Base-by-base conservation (phyloP, 2,329 filamentous ascomycete species). In the Pseudogymnoascus sp. region DNA sequence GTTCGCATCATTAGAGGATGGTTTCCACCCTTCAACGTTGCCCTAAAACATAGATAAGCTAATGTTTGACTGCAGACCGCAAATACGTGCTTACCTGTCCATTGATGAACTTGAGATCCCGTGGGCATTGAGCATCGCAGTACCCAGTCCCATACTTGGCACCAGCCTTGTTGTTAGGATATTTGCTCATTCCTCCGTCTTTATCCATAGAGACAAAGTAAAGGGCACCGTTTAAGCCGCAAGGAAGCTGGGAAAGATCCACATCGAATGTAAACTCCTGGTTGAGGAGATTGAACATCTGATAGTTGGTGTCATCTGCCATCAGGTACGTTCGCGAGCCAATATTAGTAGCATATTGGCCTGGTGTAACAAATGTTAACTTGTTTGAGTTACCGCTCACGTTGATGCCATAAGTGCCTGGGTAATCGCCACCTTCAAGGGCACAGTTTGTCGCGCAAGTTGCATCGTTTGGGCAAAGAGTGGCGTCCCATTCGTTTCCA, bases 221-320 rank as follows among this genome's bases (percentile, higher is more conserved):
- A 53, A 90, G 77, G 53, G 87, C 87, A 63, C 87, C 87, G 75
- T 91, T 90, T 65, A 90, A 76, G 65, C 88, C 88, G 70, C 88
- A 91, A 65, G 83, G 82, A 17, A 89, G 78, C 68, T 82, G 81
- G 47, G 86, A 88, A 53, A 88, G 83, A 72, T 90, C 87, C 23
- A 89, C 87, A 63, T 89, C 87, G 66, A 90, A 89, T 62, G 85
- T 86, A 76, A 90, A 86, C 74, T 90, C 87, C 71, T 87, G 82
- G 75, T 84, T 85, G 61, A 85, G 78, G 64, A 89, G 78, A 65
- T 83, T 80, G 76, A 89, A 86, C 71, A 82, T 80, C 76, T 88
- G 77, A 74, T 90, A 90, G 64, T 82, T 82, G 68, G 78, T 78
- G 50, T 86, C 82, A 61, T 79, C 77, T 68, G 82, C 80, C 78